Evolutionary conservation across 176 grass and related monocot genomes (phyloP).

Genomic region (Chloris gayana): DNA sequence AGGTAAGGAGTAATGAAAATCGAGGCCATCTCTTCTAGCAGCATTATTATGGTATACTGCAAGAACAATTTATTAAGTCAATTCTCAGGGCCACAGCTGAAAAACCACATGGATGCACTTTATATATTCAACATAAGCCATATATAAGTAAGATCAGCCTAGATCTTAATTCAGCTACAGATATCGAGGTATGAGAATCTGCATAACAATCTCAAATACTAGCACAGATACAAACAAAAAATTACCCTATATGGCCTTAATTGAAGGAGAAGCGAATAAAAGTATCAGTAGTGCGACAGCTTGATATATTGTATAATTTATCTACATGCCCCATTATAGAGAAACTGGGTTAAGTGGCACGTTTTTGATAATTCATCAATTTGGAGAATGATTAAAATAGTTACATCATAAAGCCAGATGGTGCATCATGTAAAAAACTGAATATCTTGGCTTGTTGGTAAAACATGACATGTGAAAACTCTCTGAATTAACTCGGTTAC

Average conservation of each 20-base stretch:
- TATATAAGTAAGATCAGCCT: not conserved
- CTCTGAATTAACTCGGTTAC: not conserved
- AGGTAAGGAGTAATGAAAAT: conserved; percentile 92
- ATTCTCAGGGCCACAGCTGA: conserved; percentile 28
- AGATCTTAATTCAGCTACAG: conserved; percentile 10
- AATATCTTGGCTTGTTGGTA: not conserved
- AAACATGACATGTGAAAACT: conserved; percentile 7
- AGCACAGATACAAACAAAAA: conserved; percentile 3
- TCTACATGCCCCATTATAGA: not conserved
- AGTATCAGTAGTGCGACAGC: not conserved
- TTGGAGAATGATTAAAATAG: not conserved
- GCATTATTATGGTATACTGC: conserved; percentile 96
- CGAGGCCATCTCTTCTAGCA: conserved; percentile 96
- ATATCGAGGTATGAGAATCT: conserved; percentile 17
- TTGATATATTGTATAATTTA: too few species aligned
- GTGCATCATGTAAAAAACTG: not conserved
- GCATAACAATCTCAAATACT: conserved; percentile 3
- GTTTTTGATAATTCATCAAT: not conserved
- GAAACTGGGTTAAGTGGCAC: not conserved
- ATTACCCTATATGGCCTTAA: not conserved
- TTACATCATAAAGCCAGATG: conserved; percentile 12
- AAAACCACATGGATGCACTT: not conserved
- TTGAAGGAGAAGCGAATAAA: not conserved
- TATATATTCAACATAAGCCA: not conserved
- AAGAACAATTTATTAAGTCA: conserved; percentile 22